phyloP scores from a whole-genome alignment of 1,284 basidiomycete genomes.

The Anthracocystis setariae region DNA sequence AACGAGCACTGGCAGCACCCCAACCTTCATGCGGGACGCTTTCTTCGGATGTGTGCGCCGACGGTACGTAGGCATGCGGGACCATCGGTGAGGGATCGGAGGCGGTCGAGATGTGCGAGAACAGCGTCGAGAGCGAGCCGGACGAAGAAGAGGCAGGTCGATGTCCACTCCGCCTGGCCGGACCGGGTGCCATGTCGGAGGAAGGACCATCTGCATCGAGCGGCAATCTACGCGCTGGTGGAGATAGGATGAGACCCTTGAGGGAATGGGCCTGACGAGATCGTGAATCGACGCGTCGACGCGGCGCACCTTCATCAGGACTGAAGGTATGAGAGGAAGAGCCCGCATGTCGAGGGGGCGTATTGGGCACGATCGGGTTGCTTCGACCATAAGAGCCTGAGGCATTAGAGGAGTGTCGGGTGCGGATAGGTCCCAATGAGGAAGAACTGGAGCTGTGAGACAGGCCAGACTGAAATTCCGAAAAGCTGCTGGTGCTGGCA shows the following conservation, averaged over 20 bases:
- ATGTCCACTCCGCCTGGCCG: conserved; percentile 32
- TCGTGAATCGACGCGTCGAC: conserved; percentile 42
- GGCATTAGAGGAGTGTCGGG: conserved; percentile 35
- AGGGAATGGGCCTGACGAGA: conserved; percentile 46
- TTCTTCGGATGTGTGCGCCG: conserved; percentile 36
- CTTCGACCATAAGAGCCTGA: conserved; percentile 35
- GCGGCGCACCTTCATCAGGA: conserved; percentile 27
- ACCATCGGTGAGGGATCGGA: conserved; percentile 48
- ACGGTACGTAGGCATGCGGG: conserved; percentile 32
- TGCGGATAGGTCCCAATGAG: conserved; percentile 45
- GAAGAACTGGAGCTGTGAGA: conserved; percentile 39
- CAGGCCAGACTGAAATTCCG: conserved; percentile 38
- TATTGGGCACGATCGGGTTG: conserved; percentile 29
- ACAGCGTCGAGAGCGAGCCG: conserved; percentile 42
- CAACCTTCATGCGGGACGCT: conserved; percentile 36
- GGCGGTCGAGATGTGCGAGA: conserved; percentile 46
- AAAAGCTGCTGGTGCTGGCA: conserved; percentile 48
- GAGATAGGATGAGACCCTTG: conserved; percentile 47
- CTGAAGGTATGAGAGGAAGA: conserved; percentile 33
- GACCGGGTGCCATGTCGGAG: conserved; percentile 23
- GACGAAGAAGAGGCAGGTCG: conserved; percentile 45
- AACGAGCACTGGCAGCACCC: conserved; percentile 38
- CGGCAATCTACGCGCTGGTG: conserved; percentile 32
- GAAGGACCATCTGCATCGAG: conserved; percentile 38
- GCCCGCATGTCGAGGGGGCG: conserved; percentile 36